A percentile compares a stretch with the other conserved stretches of the same genome.
Evolutionary conservation across 352 stramenopile species (phyloP).

Genomic region (Pelagophyceae sp.): DNA sequence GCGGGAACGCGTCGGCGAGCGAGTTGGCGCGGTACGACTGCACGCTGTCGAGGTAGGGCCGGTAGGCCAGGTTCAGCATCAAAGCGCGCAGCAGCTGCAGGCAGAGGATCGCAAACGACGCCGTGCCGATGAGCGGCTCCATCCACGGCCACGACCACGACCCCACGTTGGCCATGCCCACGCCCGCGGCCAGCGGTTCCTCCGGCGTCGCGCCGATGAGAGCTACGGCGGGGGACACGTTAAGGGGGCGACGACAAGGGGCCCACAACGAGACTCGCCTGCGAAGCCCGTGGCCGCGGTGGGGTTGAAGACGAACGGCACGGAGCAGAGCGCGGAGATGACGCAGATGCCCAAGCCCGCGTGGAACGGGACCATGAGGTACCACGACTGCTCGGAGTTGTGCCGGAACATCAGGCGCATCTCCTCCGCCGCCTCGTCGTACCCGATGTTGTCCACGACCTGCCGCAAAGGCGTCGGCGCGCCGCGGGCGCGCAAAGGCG

Average conservation of each 20-base stretch:
- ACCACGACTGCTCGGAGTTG: not conserved
- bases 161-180: not conserved
- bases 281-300: not conserved
- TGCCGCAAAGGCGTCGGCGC: no score
- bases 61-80: not conserved
- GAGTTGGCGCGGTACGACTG: not conserved
- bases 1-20: not conserved
- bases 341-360: not conserved
- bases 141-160: slow-evolving; percentile 8
- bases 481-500: no score
- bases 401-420: not conserved
- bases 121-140: slow-evolving; percentile 14
- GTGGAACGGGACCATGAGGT: not conserved
- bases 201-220: not conserved
- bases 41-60: not conserved
- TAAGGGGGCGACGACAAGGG: no score
- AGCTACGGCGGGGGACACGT: no score
- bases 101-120: not conserved
- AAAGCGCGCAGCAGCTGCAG: not conserved
- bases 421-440: not conserved
- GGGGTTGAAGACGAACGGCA: not conserved
- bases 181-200: not conserved
- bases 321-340: not conserved
- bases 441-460: not conserved
- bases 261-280: no score